Conservation (phyloP, 768 basidiomycete genomes). For the Phylloporus scabripes region DNA sequence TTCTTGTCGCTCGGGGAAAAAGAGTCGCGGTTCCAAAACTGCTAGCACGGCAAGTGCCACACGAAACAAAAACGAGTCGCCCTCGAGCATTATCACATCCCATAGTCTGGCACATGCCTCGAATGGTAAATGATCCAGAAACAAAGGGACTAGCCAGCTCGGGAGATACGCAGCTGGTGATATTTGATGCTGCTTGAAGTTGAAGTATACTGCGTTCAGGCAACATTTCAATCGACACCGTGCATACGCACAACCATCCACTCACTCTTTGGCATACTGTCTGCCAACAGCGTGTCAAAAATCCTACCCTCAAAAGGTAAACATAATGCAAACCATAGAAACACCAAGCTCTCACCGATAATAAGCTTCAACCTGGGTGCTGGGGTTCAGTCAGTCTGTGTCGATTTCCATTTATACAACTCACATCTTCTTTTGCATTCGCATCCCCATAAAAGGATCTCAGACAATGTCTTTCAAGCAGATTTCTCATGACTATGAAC, state of each 20-base stretch:
- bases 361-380: constrained; percentile 76
- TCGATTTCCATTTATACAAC: constrained; percentile 26
- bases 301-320: constrained; percentile 48
- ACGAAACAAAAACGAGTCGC: constrained; percentile 86
- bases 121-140: constrained; percentile 83
- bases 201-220: constrained; percentile 68
- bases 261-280: constrained; percentile 90
- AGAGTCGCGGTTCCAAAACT: constrained; percentile 77
- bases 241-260: neutral
- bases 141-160: constrained; percentile 78
- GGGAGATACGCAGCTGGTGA: constrained; percentile 79
- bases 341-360: constrained; percentile 53
- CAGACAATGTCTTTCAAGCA: constrained; percentile 80
- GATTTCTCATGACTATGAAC: constrained; percentile 79
- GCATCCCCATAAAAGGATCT: constrained; percentile 79
- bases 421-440: constrained; percentile 70
- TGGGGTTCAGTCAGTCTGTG: constrained; percentile 26
- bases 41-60: constrained; percentile 78
- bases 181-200: constrained; percentile 91
- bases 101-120: constrained; percentile 86
- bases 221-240: neutral
- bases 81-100: constrained; percentile 84
- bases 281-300: constrained; percentile 87
- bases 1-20: constrained; percentile 81
- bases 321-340: neutral